These are phyloP conservation scores for Trichophyton verrucosum DNA, from an alignment of 2,329 filamentous ascomycete genomes.

Conservation along the genomic window DNA sequence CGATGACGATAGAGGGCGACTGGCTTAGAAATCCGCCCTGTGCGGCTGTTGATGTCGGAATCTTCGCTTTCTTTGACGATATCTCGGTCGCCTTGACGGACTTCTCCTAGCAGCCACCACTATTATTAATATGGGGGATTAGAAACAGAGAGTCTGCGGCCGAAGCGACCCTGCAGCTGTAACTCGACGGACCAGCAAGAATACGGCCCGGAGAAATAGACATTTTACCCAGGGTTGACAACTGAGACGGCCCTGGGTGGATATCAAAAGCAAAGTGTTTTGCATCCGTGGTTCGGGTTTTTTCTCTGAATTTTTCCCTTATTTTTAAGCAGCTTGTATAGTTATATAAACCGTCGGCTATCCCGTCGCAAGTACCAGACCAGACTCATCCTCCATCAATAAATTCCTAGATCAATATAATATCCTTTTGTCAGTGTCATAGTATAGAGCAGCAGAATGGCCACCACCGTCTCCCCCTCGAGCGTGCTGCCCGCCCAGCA, in stretches of 20 bases:
- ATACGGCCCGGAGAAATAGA: background rate
- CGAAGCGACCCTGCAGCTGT: too few species aligned
- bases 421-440: background rate
- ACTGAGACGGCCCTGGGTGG: too few species aligned
- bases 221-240: background rate
- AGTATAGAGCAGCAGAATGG: background rate
- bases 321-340: background rate
- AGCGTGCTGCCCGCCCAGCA: slow-evolving; percentile 7
- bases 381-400: background rate
- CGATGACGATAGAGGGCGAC: background rate
- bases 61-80: too few species aligned
- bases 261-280: background rate
- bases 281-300: background rate
- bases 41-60: too few species aligned
- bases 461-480: background rate
- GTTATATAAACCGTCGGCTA: too few species aligned
- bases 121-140: too few species aligned
- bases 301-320: background rate
- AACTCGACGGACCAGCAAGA: too few species aligned
- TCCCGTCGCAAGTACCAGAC: too few species aligned
- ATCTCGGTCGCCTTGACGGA: too few species aligned
- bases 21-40: background rate
- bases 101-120: too few species aligned
- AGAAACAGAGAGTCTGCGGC: too few species aligned
- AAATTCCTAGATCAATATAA: background rate